Evolutionary conservation across 495 filamentous ascomycete genomes (phyloP).

Genomic region (Penicillium daleae): DNA sequence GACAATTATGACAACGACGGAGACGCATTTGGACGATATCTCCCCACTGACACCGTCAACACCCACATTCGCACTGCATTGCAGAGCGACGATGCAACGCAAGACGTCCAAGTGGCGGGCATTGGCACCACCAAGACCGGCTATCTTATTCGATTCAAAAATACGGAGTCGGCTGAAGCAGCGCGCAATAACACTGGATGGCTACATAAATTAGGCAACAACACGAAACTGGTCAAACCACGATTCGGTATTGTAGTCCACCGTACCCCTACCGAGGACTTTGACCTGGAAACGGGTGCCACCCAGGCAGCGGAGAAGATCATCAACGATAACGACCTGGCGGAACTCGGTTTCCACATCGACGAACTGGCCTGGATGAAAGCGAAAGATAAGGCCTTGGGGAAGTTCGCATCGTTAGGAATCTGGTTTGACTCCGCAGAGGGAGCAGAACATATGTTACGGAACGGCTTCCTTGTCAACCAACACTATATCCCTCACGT

Average conservation of each 20-base stretch:
- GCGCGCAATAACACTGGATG: conserved; percentile 20
- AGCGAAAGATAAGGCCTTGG: conserved; percentile 23
- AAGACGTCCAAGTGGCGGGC: conserved; percentile 25
- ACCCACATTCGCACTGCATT: conserved; percentile 24
- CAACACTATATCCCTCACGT: conserved; percentile 25
- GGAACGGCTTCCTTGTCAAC: conserved; percentile 27
- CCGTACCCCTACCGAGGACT: conserved; percentile 28
- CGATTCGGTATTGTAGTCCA: conserved; percentile 24
- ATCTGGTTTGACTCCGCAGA: neutral
- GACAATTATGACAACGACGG: conserved; percentile 9
- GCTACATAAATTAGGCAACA: conserved; percentile 11
- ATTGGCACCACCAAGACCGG: conserved; percentile 28
- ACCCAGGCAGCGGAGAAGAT: conserved; percentile 25
- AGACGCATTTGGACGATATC: conserved; percentile 20
- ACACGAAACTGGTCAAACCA: conserved; percentile 7
- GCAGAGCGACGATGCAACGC: conserved; percentile 13
- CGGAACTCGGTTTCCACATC: conserved; percentile 23
- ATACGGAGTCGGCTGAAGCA: conserved; percentile 21
- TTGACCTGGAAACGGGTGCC: conserved; percentile 16
- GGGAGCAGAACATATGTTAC: neutral
- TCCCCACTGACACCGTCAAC: conserved; percentile 21
- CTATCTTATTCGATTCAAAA: conserved; percentile 29
- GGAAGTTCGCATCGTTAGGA: conserved; percentile 5
- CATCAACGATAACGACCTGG: conserved; percentile 29
- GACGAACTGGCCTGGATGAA: conserved; percentile 31